A percentile compares a stretch with the other conserved stretches of the same genome.
Conservation (phyloP, 2,329 filamentous ascomycete genomes). For the Fusarium goolgardi region DNA sequence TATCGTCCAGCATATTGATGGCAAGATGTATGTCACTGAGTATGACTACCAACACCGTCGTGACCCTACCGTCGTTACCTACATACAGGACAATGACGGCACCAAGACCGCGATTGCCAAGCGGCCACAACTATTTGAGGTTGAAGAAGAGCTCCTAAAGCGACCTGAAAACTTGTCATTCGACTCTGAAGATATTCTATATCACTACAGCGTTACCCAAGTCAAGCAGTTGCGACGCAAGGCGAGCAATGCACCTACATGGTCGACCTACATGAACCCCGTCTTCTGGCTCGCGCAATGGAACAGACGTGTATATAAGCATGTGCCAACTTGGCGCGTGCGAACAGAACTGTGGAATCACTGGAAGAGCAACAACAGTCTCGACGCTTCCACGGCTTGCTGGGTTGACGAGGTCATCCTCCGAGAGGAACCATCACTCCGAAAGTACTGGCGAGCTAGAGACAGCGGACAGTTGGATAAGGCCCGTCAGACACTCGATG, state of each 20-base stretch:
- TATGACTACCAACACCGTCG: constrained; percentile 37
- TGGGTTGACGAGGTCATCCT: constrained; percentile 38
- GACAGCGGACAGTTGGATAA: constrained; percentile 22
- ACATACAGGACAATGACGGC: constrained; percentile 16
- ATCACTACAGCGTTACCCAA: neutral
- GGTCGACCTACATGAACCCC: neutral
- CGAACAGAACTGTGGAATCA: constrained; percentile 37
- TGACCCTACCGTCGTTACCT: constrained; percentile 24
- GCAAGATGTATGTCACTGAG: constrained; percentile 23
- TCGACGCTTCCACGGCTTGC: constrained; percentile 33
- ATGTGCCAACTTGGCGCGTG: constrained; percentile 34
- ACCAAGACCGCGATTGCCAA: constrained; percentile 22
- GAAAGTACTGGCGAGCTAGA: constrained; percentile 29
- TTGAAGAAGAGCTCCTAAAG: neutral
- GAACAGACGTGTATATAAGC: constrained; percentile 29
- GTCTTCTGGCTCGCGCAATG: constrained; percentile 7
- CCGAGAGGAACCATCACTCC: constrained; percentile 29
- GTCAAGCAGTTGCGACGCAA: neutral
- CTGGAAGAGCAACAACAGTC: constrained; percentile 23
- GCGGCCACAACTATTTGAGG: neutral
- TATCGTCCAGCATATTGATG: constrained; percentile 22
- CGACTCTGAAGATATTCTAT: constrained; percentile 3
- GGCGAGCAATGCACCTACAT: neutral
- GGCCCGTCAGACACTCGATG: constrained; percentile 18
- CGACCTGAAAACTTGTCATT: neutral